Evolutionary conservation across 441 rosid species (phyloP), one percentile per base, ranked within the genome.

Genomic region (Eruca vesicaria): DNA sequence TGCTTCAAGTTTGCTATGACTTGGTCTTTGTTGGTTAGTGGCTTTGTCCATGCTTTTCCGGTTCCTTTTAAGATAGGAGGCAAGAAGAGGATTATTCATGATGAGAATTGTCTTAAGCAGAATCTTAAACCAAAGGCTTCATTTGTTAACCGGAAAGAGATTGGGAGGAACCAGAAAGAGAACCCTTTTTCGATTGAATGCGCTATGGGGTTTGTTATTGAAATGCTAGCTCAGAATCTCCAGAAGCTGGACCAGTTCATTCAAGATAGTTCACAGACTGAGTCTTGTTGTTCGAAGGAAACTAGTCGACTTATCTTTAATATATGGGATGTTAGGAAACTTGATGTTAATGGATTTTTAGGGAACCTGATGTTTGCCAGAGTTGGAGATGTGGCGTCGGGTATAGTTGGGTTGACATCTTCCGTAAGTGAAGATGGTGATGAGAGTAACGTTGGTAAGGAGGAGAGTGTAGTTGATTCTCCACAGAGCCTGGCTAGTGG

Each of bases 361-460:
- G 94, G 99, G 62, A 93, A 83, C 79, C 60, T 90, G 83, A 89
- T 84, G 76, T 96, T 96, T 81, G 98, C 99, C 0, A 87, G 94
- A 79, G 94, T 96, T 55, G 97, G 98, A 75, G 95, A 92, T 65
- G 85, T 91, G 26, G 91, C 97, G 2, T 81, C 99, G 2, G 74
- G 94, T 74, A 79, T 91, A 7, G 93, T 85, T 69, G 97, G 92
- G 23, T 84, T 90, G 68, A 41, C 98, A 56, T 78, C 93, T 74
- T 78, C 95, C 1, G 79, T 82, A 9, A 83, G 81, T 75, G 93
- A 84, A 65, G 91, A 82, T 41, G 86, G 88, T n/a, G 90, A 76
- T 72, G 91, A 80, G 52, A 84, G 80, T 84, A 77, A 59, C 21
- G 86, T 75, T 21, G 74, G 75, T 75, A 77, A 81, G 36, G 95